Percentiles rank a stretch among this genome's conserved stretches.
These are phyloP conservation scores for Microcyclosporella mali DNA, from an alignment of 2,329 filamentous ascomycete genomes.

Conservation along the genomic window DNA sequence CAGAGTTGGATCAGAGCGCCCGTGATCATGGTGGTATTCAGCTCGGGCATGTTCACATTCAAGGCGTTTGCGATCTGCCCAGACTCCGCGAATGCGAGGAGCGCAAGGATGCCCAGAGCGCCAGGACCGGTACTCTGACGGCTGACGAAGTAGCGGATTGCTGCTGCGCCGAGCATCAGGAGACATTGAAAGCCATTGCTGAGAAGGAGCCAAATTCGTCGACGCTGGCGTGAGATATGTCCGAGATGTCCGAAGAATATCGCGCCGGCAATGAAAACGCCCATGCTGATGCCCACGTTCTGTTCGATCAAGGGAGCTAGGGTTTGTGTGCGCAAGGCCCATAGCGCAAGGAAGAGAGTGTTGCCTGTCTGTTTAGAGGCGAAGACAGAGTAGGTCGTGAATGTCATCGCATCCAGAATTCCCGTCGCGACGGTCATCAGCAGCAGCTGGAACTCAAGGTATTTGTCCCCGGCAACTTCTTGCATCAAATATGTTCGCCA, in stretches of 20 bases:
- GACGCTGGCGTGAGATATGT: conserved; percentile 18
- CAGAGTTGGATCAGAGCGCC: conserved; percentile 25
- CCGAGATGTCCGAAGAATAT: conserved; percentile 25
- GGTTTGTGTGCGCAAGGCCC: conserved; percentile 12
- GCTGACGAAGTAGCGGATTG: conserved; percentile 17
- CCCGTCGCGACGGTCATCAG: conserved; percentile 26
- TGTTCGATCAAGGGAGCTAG: conserved; percentile 13
- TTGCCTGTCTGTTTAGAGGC: conserved; percentile 33
- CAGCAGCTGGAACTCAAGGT: conserved; percentile 24
- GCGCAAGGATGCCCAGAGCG: conserved; percentile 18
- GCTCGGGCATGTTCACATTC: conserved; percentile 22
- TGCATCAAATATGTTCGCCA: conserved; percentile 24
- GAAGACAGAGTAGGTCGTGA: conserved; percentile 25
- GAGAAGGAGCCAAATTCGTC: conserved; percentile 24
- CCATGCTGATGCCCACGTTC: conserved; percentile 22
- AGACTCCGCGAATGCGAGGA: conserved; percentile 18
- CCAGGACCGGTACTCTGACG: conserved; percentile 8
- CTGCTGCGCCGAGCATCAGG: conserved; percentile 21
- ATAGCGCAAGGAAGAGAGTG: conserved; percentile 26
- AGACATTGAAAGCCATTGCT: conserved; percentile 20
- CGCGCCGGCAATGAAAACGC: conserved; percentile 22
- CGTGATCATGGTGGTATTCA: conserved; percentile 30
- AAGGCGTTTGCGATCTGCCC: conserved; percentile 26
- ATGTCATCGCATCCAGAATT: conserved; percentile 27
- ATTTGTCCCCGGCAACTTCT: conserved; percentile 22